Evolutionary conservation across 495 filamentous ascomycete species (phyloP).

Genomic region (Podospora pseudopauciseta): DNA sequence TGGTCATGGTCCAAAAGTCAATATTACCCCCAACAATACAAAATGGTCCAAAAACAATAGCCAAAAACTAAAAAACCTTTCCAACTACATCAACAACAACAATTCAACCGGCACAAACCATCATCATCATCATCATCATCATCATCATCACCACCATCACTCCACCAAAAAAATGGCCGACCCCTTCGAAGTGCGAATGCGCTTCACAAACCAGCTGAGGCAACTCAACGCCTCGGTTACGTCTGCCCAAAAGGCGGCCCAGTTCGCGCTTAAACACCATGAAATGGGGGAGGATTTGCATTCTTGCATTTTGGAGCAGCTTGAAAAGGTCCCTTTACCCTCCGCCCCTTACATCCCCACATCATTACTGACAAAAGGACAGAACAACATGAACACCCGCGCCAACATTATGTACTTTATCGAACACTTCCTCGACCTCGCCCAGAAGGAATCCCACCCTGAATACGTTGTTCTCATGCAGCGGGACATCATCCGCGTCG

Average conservation of each 20-base stretch:
- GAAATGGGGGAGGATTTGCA: slow-evolving; percentile 96
- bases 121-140: too few relatives aligned
- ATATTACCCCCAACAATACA: not conserved
- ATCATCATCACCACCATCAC: not conserved
- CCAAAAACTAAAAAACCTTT: not conserved
- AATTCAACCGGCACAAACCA: not conserved
- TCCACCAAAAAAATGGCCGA: slow-evolving; percentile 61
- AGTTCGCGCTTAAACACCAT: slow-evolving; percentile 87
- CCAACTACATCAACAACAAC: too few relatives aligned
- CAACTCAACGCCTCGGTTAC: slow-evolving; percentile 85
- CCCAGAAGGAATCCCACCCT: slow-evolving; percentile 64
- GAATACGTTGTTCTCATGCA: slow-evolving; percentile 92
- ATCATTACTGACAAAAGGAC: too few relatives aligned
- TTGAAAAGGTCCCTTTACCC: slow-evolving; percentile 62
- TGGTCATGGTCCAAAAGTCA: not conserved
- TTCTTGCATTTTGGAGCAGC: slow-evolving; percentile 92
- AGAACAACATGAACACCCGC: slow-evolving; percentile 92
- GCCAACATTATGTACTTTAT: slow-evolving; percentile 99
- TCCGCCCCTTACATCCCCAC: not conserved
- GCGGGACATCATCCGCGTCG: slow-evolving; percentile 80
- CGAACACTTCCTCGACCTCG: slow-evolving; percentile 88
- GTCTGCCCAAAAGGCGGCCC: slow-evolving; percentile 85
- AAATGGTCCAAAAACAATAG: not conserved
- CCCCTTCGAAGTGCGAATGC: slow-evolving; percentile 97
- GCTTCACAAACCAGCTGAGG: slow-evolving; percentile 83